These are phyloP conservation scores for Pestalotiopsis sp. DNA, from an alignment of 2,329 filamentous ascomycete genomes.

Conservation along the genomic window DNA sequence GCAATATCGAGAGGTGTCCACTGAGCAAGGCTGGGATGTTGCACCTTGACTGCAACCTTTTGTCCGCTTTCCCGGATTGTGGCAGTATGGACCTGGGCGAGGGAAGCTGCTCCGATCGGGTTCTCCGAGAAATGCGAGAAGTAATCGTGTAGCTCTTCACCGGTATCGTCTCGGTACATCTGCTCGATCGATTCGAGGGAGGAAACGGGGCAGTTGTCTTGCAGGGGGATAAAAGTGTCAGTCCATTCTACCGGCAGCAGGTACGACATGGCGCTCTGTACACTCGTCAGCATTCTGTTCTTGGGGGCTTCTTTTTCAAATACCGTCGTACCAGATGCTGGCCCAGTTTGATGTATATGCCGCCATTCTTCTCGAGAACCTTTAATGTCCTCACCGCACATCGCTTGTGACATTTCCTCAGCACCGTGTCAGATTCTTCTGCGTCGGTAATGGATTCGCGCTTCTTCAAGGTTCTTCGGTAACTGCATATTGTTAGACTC, in stretches of 20 bases:
- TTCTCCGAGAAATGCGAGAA: slow-evolving; percentile 82
- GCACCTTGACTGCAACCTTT: slow-evolving; percentile 93
- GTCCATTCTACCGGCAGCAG: slow-evolving; percentile 91
- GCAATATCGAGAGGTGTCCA: slow-evolving; percentile 89
- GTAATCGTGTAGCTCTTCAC: slow-evolving; percentile 74
- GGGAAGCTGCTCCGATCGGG: slow-evolving; percentile 89
- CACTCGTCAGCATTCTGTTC: slow-evolving; percentile 24
- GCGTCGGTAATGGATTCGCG: slow-evolving; percentile 64
- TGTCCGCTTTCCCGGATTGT: slow-evolving; percentile 80
- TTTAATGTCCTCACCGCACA: slow-evolving; percentile 86
- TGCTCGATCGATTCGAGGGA: slow-evolving; percentile 82
- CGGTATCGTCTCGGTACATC: slow-evolving; percentile 87
- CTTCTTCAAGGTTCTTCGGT: slow-evolving; percentile 80
- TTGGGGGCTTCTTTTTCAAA: not conserved
- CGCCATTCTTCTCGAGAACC: slow-evolving; percentile 93
- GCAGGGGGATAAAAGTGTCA: slow-evolving; percentile 90
- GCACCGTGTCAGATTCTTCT: slow-evolving; percentile 65
- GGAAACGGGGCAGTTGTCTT: slow-evolving; percentile 94
- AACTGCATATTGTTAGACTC: slow-evolving; percentile 56
- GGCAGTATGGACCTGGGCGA: slow-evolving; percentile 93
- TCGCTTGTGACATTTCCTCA: slow-evolving; percentile 87
- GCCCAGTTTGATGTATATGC: slow-evolving; percentile 97
- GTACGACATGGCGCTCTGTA: slow-evolving; percentile 91
- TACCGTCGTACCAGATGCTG: slow-evolving; percentile 73
- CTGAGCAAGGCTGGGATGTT: slow-evolving; percentile 86